phyloP scores from a whole-genome alignment of 2,329 filamentous ascomycete genomes.

The Ilyonectria mors-panacis region DNA sequence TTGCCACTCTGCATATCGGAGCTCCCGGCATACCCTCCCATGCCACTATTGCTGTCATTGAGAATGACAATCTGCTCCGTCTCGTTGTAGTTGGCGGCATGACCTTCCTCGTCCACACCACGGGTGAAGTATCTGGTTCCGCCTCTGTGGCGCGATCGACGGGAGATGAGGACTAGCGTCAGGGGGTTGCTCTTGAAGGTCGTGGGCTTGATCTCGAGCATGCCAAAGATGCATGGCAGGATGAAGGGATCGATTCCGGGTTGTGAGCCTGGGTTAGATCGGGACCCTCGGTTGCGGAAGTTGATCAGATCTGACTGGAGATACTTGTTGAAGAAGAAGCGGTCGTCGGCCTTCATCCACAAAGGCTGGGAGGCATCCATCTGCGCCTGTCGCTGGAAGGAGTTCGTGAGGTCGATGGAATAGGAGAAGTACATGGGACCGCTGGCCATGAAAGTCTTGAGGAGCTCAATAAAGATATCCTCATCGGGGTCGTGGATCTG shows the following conservation, averaged over 20 bases:
- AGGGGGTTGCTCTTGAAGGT: constrained; percentile 87
- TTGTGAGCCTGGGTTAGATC: constrained; percentile 78
- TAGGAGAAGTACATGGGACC: constrained; percentile 99
- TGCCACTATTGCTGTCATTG: constrained; percentile 82
- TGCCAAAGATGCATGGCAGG: constrained; percentile 94
- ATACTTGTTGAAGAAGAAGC: constrained; percentile 99
- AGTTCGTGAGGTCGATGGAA: constrained; percentile 95
- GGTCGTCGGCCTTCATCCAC: constrained; percentile 94
- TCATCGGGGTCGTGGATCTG: constrained; percentile 94
- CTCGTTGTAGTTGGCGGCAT: constrained; percentile 99
- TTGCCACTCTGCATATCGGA: constrained; percentile 83
- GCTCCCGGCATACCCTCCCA: constrained; percentile 86
- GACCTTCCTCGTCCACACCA: constrained; percentile 91
- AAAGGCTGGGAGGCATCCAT: constrained; percentile 79
- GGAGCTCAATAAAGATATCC: constrained; percentile 87
- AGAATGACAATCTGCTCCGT: constrained; percentile 93
- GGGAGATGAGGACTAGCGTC: constrained; percentile 89
- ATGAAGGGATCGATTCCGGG: constrained; percentile 91
- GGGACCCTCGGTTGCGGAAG: constrained; percentile 77
- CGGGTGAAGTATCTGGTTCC: constrained; percentile 96
- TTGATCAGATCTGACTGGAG: constrained; percentile 92
- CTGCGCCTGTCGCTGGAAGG: constrained; percentile 92
- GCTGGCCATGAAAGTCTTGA: constrained; percentile 85
- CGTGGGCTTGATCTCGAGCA: constrained; percentile 91
- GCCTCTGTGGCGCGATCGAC: constrained; percentile 88